Evolutionary conservation across 805 yeast species (phyloP).

Genomic region (Nakazawaea ambrosiae): DNA sequence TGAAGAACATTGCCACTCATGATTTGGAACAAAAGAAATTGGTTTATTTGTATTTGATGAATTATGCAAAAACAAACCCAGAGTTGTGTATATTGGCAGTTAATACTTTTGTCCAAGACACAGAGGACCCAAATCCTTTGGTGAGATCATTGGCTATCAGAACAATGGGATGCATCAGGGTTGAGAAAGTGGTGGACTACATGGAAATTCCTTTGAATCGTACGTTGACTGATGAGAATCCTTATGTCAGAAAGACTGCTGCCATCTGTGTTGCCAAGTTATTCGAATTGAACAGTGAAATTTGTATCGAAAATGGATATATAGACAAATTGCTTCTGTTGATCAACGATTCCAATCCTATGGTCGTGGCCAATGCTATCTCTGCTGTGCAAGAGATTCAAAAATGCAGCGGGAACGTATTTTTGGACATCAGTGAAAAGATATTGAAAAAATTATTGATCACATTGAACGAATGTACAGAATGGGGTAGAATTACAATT

Average conservation of each 20-base stretch:
- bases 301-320: constrained; percentile 86
- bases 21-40: constrained; percentile 95
- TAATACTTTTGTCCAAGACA: constrained; percentile 90
- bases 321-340: constrained; percentile 58
- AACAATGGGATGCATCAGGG: constrained; percentile 98
- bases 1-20: constrained; percentile 94
- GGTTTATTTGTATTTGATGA: constrained; percentile 92
- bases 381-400: constrained; percentile 76
- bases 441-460: constrained; percentile 57
- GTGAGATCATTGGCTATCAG: constrained; percentile 94
- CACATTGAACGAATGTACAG: constrained; percentile 95
- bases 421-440: constrained; percentile 31
- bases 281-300: constrained; percentile 73
- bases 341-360: constrained; percentile 84
- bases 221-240: constrained; percentile 87
- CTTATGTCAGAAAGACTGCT: constrained; percentile 96
- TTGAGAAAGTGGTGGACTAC: constrained; percentile 91
- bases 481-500: constrained; percentile 96
- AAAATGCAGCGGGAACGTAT: constrained; percentile 20
- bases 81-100: constrained; percentile 94
- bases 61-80: constrained; percentile 94
- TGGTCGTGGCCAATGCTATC: constrained; percentile 95
- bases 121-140: constrained; percentile 94
- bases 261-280: constrained; percentile 95
- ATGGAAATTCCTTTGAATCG: constrained; percentile 83